Evolutionary conservation across 2,329 filamentous ascomycete genomes (phyloP), one percentile per base, ranked within the genome.

Genomic region (Paradendryphiella salina): DNA sequence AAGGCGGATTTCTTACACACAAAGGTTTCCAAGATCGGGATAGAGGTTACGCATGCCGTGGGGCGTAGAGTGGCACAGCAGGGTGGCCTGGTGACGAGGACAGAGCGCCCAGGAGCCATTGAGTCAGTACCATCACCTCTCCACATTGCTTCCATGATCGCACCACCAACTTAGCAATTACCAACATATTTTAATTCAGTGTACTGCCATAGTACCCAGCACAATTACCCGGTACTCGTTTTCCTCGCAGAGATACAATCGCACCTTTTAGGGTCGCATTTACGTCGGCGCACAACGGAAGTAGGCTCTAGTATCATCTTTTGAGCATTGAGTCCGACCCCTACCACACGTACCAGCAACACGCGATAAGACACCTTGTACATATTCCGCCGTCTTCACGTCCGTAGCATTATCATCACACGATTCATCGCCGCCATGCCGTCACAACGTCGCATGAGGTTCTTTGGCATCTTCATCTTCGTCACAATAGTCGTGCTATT

Each of bases 401-500:
- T 26, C 23, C 23, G 23, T 26, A 26, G n/a, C 46, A 36, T 49
- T 17, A 23, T 20, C 33, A 49, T 31, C 53, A 43, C 46, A 50
- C 52, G 37, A 52, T 43, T 48, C 31, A 54, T 40, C 36, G 48
- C 37, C 53, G 59, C 52, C 20, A 73, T 74, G 69, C 70, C 70
- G 18, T 73, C 71, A 31, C 74, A 67, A 62, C 85, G 90, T 59
- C 85, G 89, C 63, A 68, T 90, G 64, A 85, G 86, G 67, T 76
- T 87, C 61, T 76, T 90, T 48, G 76, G 83, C 57, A 77, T 92
- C 64, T 77, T 86, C 49, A 78, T 85, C 48, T 61, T 91, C 60
- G 78, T 85, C 59, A 77, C 82, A 52, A 74, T 93, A 52, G 75
- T 93, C 60, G 79, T 86, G 37, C 76, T 87, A 46, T 77, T 95